A percentile compares a stretch with the other conserved stretches of the same genome.
phyloP scores from a whole-genome alignment of 2,329 filamentous ascomycete genomes.

The Albifimbria verrucaria region DNA sequence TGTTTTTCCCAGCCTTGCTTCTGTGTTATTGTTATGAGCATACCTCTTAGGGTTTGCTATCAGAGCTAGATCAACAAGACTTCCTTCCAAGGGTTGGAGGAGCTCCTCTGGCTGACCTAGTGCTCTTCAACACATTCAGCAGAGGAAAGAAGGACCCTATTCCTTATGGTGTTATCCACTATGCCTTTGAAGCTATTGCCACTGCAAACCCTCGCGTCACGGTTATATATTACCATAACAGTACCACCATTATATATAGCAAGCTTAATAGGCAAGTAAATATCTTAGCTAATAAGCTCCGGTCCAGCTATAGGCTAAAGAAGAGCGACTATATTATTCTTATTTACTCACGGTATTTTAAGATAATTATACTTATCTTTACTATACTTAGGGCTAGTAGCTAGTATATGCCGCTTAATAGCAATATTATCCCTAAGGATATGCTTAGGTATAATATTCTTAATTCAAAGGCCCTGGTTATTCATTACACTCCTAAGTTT shows the following conservation, averaged over 20 bases:
- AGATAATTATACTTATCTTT: conserved; percentile 48
- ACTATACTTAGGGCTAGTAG: conserved; percentile 45
- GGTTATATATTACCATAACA: not conserved
- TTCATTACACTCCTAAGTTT: not conserved
- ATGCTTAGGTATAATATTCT: conserved; percentile 39
- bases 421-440: conserved; percentile 37
- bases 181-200: conserved; percentile 1
- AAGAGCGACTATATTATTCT: conserved; percentile 34
- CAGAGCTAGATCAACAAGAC: no score
- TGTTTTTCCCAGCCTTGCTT: not conserved
- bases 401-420: conserved; percentile 51
- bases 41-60: no score
- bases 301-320: not conserved
- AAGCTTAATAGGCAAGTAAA: not conserved
- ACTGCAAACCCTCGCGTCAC: not conserved
- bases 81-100: conserved; percentile 1
- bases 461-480: not conserved
- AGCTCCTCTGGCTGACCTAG: not conserved
- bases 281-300: not conserved
- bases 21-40: not conserved
- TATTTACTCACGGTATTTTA: conserved; percentile 43
- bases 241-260: conserved; percentile 1
- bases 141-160: not conserved
- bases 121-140: conserved; percentile 1
- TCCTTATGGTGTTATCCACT: not conserved